phyloP scores from a whole-genome alignment of 164 flowering plant species.

The Hamamelis virginiana region DNA sequence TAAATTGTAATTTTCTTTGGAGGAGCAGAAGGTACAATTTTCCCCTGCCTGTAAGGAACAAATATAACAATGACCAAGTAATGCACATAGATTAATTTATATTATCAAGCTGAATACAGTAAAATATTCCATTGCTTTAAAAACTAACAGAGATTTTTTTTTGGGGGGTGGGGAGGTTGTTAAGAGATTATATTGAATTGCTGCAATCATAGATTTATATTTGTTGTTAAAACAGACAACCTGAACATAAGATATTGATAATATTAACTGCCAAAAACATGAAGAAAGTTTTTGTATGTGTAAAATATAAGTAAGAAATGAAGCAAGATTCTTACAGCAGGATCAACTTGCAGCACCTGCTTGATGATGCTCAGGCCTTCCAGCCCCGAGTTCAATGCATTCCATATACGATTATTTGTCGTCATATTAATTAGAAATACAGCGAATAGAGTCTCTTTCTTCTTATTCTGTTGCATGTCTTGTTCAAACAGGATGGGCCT shows the following conservation, averaged over 20 bases:
- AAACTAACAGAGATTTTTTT: no score
- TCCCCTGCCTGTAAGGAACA: conserved; percentile 5
- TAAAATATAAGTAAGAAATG: not conserved
- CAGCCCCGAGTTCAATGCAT: conserved; percentile 23
- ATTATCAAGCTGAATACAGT: not conserved
- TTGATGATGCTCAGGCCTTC: conserved; percentile 25
- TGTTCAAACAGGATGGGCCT: conserved; percentile 18
- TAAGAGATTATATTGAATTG: no score
- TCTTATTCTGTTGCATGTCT: not conserved
- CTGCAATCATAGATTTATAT: no score
- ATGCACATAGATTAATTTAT: no score
- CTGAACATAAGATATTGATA: not conserved
- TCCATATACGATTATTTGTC: conserved; percentile 45
- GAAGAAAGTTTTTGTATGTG: not conserved
- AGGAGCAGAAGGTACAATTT: conserved; percentile 24
- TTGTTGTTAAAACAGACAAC: no score
- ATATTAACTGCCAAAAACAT: not conserved
- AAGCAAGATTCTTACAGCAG: conserved; percentile 16
- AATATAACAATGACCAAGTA: not conserved
- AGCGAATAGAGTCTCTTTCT: conserved; percentile 21
- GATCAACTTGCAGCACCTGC: conserved; percentile 20
- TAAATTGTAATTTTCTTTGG: not conserved
- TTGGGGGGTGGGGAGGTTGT: no score
- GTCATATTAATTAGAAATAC: conserved; percentile 35
- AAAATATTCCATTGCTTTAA: no score